phyloP scores from a whole-genome alignment of 805 yeast species.

The Henningerozyma blattae region DNA sequence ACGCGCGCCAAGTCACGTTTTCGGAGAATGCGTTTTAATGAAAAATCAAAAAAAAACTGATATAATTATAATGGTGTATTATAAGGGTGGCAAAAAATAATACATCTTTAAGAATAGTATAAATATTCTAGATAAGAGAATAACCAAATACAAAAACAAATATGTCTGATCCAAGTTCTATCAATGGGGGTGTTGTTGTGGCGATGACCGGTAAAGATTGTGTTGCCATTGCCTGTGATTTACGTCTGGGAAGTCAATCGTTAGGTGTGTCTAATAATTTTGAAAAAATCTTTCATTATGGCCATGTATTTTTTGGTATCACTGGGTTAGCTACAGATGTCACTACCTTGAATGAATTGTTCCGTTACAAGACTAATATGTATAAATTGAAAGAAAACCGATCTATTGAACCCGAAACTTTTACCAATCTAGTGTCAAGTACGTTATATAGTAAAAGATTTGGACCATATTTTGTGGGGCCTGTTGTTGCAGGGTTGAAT shows the following conservation, averaged over 20 bases:
- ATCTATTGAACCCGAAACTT: conserved; percentile 81
- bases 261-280: conserved; percentile 86
- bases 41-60: too few relatives aligned
- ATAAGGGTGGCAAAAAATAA: too few relatives aligned
- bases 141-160: neutral
- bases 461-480: conserved; percentile 96
- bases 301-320: conserved; percentile 77
- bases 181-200: conserved; percentile 90
- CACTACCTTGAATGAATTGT: conserved; percentile 66
- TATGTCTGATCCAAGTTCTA: conserved; percentile 72
- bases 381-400: conserved; percentile 89
- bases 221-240: conserved; percentile 93
- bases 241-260: conserved; percentile 88
- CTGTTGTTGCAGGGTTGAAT: conserved; percentile 90
- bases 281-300: conserved; percentile 82
- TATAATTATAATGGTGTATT: too few relatives aligned
- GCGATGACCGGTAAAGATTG: conserved; percentile 99
- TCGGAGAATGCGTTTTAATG: too few relatives aligned
- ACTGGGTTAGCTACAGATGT: conserved; percentile 96
- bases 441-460: conserved; percentile 83
- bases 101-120: too few relatives aligned
- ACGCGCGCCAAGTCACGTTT: too few relatives aligned
- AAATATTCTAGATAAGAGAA: neutral
- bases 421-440: conserved; percentile 85
- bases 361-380: conserved; percentile 75